Conservation (phyloP, 2,329 filamentous ascomycete genomes). For the Trichoderma cornu-damae region DNA sequence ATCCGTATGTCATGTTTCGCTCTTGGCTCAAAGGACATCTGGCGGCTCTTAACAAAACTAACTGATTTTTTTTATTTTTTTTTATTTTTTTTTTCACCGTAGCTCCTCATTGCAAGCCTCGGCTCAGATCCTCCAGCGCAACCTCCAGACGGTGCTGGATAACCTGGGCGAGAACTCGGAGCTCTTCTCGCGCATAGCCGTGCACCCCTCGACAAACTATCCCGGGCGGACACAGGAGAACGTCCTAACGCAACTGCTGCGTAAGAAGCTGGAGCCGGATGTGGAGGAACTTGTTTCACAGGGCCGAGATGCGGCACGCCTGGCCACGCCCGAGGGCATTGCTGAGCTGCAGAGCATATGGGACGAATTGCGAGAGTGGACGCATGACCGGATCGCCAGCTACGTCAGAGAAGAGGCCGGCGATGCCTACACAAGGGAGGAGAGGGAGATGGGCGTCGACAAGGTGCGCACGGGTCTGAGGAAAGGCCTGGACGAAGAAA, state of each 20-base stretch:
- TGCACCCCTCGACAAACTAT: slow-evolving; percentile 71
- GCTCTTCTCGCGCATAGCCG: slow-evolving; percentile 63
- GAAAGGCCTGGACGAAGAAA: slow-evolving; percentile 48
- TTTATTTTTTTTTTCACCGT: too few species aligned
- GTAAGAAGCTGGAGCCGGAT: slow-evolving; percentile 76
- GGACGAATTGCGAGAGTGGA: slow-evolving; percentile 42
- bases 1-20: slow-evolving; percentile 52
- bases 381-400: slow-evolving; percentile 36
- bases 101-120: slow-evolving; percentile 70
- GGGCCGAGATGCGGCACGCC: slow-evolving; percentile 47
- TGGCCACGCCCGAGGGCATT: slow-evolving; percentile 41
- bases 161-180: slow-evolving; percentile 60
- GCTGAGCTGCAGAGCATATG: slow-evolving; percentile 51
- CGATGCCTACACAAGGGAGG: slow-evolving; percentile 68
- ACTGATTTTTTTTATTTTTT: neutral
- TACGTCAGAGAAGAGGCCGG: slow-evolving; percentile 42
- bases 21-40: too few species aligned
- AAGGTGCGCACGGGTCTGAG: slow-evolving; percentile 68
- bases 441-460: slow-evolving; percentile 60
- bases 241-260: slow-evolving; percentile 63
- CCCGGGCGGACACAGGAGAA: slow-evolving; percentile 63
- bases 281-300: slow-evolving; percentile 68
- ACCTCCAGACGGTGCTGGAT: slow-evolving; percentile 61
- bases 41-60: slow-evolving; percentile 1
- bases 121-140: slow-evolving; percentile 64